Evolutionary conservation across 805 yeast species (phyloP).

Genomic region (Cyberlindnera mississippiensis): DNA sequence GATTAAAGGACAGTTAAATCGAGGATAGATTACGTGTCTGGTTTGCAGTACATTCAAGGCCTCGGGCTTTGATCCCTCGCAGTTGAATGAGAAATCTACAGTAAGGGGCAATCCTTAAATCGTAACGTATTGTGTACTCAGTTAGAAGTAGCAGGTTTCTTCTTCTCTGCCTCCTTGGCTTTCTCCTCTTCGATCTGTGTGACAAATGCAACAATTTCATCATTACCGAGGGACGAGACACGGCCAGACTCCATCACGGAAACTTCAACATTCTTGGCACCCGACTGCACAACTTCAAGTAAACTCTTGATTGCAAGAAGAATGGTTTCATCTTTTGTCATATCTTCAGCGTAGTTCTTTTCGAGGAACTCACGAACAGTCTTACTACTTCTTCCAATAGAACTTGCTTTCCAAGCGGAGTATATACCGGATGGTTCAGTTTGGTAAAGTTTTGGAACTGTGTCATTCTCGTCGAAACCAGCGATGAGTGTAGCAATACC

Average conservation of each 20-base stretch:
- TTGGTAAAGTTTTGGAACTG: constrained; percentile 77
- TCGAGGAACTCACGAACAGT: constrained; percentile 95
- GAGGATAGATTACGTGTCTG: too few species aligned
- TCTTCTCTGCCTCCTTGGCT: constrained; percentile 18
- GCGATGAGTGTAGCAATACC: constrained; percentile 94
- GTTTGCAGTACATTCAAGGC: too few species aligned
- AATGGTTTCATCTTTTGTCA: constrained; percentile 67
- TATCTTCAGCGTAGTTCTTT: constrained; percentile 65
- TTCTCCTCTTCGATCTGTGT: constrained; percentile 18
- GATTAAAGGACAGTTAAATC: too few species aligned
- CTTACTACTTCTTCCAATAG: constrained; percentile 92
- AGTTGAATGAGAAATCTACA: too few species aligned
- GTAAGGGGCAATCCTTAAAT: neutral
- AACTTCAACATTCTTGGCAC: constrained; percentile 93
- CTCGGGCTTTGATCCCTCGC: too few species aligned
- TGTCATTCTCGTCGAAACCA: constrained; percentile 88
- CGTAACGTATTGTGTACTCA: neutral
- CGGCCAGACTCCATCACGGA: constrained; percentile 73
- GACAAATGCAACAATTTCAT: constrained; percentile 16
- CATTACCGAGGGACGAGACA: constrained; percentile 10
- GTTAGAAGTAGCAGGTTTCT: constrained; percentile 12
- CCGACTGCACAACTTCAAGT: constrained; percentile 96
- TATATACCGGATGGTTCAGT: constrained; percentile 98
- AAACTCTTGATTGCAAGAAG: constrained; percentile 80
- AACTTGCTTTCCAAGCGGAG: constrained; percentile 97